Evolutionary conservation across 495 filamentous ascomycete species (phyloP).

Genomic region (Poronia punctata): DNA sequence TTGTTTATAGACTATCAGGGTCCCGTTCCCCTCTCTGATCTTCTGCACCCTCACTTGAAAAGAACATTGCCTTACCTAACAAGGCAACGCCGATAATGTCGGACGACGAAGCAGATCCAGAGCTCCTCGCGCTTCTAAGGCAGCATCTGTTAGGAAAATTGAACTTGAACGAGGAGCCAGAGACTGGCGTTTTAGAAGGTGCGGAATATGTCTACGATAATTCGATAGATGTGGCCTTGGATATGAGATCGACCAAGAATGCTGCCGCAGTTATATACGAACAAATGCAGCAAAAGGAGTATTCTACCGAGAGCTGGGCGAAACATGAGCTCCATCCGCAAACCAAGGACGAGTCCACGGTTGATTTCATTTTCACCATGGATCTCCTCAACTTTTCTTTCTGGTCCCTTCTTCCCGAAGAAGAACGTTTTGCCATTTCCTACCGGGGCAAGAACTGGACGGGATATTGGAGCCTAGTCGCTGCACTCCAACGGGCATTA

Average conservation of each 20-base stretch:
- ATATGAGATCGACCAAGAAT: slow-evolving; percentile 67
- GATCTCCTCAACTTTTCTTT: slow-evolving; percentile 95
- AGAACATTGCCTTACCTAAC: not conserved
- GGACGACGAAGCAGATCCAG: slow-evolving; percentile 82
- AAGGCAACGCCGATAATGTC: slow-evolving; percentile 50
- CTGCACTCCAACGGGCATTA: slow-evolving; percentile 73
- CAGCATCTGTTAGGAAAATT: slow-evolving; percentile 61
- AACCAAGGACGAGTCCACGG: slow-evolving; percentile 62
- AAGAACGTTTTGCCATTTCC: slow-evolving; percentile 67
- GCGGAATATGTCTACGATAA: slow-evolving; percentile 89
- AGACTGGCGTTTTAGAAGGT: slow-evolving; percentile 74
- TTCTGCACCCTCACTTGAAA: no score
- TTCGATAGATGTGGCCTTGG: slow-evolving; percentile 82
- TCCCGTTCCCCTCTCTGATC: no score
- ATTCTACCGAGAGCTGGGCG: slow-evolving; percentile 79
- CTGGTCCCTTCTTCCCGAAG: slow-evolving; percentile 65
- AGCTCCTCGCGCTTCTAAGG: slow-evolving; percentile 80
- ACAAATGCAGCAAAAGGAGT: slow-evolving; percentile 75
- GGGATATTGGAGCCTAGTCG: slow-evolving; percentile 92
- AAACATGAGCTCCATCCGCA: slow-evolving; percentile 88
- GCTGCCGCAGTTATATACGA: slow-evolving; percentile 72
- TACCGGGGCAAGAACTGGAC: slow-evolving; percentile 80
- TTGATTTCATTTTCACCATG: slow-evolving; percentile 94
- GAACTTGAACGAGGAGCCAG: slow-evolving; percentile 40
- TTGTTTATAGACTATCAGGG: no score